phyloP scores from a whole-genome alignment of 2,329 filamentous ascomycete species.

The Mycosphaerella sp. region DNA sequence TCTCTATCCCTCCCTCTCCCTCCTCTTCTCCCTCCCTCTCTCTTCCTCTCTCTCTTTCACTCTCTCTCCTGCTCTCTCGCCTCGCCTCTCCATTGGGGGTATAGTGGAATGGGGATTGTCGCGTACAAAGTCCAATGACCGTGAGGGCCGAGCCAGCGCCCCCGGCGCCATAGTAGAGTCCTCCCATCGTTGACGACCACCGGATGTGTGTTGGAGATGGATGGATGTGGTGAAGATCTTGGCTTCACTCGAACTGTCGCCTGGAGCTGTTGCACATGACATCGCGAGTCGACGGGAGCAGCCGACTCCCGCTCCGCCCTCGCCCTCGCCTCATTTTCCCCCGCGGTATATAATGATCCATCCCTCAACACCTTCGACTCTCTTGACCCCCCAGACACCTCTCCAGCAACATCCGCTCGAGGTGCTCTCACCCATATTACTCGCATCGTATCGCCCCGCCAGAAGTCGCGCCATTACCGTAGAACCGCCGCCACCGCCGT shows the following conservation, averaged over 20 bases:
- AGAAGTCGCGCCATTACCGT: background rate
- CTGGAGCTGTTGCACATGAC: constrained; percentile 15
- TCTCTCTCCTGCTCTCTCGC: too few species aligned
- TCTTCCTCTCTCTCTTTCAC: background rate
- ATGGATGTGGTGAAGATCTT: background rate
- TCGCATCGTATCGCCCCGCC: background rate
- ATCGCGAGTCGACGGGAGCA: constrained; percentile 11
- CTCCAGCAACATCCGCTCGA: background rate
- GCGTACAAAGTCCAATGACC: constrained; percentile 37
- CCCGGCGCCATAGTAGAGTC: constrained; percentile 35
- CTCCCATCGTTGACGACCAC: constrained; percentile 24
- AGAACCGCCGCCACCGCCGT: background rate
- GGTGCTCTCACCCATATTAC: background rate
- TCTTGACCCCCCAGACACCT: constrained; percentile 2
- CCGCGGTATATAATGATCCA: background rate
- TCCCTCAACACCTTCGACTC: background rate
- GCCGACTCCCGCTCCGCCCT: background rate
- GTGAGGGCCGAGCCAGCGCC: constrained; percentile 33
- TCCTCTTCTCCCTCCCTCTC: constrained; percentile 1
- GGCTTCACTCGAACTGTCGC: constrained; percentile 5
- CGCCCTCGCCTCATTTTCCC: background rate
- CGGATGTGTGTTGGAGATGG: background rate
- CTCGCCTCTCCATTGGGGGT: too few species aligned
- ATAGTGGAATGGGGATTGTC: background rate
- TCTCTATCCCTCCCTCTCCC: constrained; percentile 23